phyloP scores from a whole-genome alignment of 805 yeast species.

The Starmera quercuum region DNA sequence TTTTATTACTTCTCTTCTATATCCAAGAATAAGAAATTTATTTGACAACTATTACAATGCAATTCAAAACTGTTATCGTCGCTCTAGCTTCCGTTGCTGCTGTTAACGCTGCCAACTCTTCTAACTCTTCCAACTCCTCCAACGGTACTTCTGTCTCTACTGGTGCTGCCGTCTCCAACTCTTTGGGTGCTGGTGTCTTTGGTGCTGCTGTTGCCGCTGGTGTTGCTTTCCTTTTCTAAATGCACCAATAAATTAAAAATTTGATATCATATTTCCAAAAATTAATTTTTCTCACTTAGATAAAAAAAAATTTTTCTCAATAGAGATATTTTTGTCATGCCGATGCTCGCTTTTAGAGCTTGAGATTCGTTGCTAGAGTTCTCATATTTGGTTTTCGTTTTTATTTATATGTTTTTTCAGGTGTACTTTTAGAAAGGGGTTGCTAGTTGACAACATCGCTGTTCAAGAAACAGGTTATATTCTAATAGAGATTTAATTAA shows the following conservation, averaged over 20 bases:
- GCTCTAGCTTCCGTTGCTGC: constrained; percentile 66
- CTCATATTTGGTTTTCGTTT: constrained; percentile 1
- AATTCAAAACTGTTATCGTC: constrained; percentile 61
- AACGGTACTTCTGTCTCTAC: constrained; percentile 38
- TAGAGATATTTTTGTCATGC: background rate
- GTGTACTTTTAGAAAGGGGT: background rate
- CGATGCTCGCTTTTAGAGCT: background rate
- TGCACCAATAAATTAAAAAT: background rate
- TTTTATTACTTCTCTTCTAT: background rate
- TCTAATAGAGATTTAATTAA: background rate
- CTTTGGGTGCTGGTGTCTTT: constrained; percentile 63
- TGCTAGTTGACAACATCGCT: background rate
- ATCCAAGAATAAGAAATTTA: background rate
- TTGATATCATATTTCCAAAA: background rate
- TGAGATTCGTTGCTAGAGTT: too few species aligned
- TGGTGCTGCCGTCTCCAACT: constrained; percentile 43
- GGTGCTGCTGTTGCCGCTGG: constrained; percentile 87
- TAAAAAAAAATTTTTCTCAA: background rate
- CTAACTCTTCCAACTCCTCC: constrained; percentile 27
- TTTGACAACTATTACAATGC: constrained; percentile 36
- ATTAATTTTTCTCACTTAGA: background rate
- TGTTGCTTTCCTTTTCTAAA: constrained; percentile 45
- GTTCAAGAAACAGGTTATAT: background rate
- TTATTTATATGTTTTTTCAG: background rate
- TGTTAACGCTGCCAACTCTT: constrained; percentile 52